Percentiles rank a stretch among this genome's conserved stretches.
These are phyloP conservation scores for Spergularia marina DNA, from an alignment of 148 eudicot species.

Conservation along the genomic window DNA sequence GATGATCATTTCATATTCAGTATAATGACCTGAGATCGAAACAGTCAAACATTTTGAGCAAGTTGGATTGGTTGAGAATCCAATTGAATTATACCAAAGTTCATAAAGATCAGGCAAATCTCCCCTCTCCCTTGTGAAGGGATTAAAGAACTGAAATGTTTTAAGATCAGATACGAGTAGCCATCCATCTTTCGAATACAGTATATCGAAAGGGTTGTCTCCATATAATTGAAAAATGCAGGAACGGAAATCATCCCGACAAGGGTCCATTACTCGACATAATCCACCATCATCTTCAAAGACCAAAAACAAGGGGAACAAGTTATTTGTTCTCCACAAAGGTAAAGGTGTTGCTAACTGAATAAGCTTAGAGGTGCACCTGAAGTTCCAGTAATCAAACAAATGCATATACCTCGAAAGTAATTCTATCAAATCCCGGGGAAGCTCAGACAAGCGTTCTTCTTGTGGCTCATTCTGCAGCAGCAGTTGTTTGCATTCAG, in stretches of 20 bases:
- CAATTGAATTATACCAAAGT: neutral
- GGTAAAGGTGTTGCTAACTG: neutral
- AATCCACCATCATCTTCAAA: neutral
- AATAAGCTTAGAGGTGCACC: conserved; percentile 4
- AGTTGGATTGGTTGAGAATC: conserved; percentile 13
- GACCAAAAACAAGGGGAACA: conserved; percentile 14
- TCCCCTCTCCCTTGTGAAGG: neutral
- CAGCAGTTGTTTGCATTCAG: no score
- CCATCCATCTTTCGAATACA: conserved; percentile 19
- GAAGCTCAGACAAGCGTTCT: neutral
- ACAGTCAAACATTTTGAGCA: conserved; percentile 8
- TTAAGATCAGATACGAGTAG: neutral
- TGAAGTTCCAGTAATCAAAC: conserved; percentile 25
- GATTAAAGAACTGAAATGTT: conserved; percentile 14
- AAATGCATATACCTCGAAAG: conserved; percentile 10
- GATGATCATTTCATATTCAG: neutral
- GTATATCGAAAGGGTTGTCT: neutral
- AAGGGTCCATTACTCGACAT: conserved; percentile 9
- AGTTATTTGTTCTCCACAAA: neutral
- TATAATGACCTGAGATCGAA: neutral
- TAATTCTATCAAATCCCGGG: neutral
- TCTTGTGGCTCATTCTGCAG: neutral
- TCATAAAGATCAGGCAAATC: neutral
- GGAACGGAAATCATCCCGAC: neutral
- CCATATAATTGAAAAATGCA: neutral